These are phyloP conservation scores for Coemansia sp. DNA, from an alignment of 192 early-diverging fungal genomes.

Conservation along the genomic window DNA sequence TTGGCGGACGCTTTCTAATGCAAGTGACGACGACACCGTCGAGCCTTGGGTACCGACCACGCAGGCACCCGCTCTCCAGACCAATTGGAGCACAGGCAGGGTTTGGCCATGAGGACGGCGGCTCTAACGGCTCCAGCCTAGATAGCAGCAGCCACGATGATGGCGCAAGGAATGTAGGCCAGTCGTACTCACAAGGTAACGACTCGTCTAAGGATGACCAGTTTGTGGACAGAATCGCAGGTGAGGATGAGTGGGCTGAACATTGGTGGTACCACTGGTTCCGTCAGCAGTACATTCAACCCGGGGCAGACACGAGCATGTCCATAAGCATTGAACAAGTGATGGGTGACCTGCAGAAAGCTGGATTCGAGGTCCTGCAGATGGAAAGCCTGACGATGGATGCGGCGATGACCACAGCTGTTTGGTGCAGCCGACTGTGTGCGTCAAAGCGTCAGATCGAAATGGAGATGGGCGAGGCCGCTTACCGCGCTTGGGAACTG, in stretches of 20 bases:
- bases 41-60: conserved; percentile 27
- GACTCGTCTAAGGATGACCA: neutral
- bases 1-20: conserved; percentile 35
- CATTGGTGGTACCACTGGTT: conserved; percentile 58
- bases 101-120: neutral
- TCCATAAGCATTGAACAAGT: conserved; percentile 41
- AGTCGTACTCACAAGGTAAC: neutral
- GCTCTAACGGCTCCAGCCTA: neutral
- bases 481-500: conserved; percentile 52
- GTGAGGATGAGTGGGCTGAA: conserved; percentile 44
- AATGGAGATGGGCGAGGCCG: conserved; percentile 39
- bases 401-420: conserved; percentile 38
- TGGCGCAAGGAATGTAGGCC: neutral
- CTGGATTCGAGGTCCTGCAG: conserved; percentile 50
- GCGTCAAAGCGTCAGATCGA: conserved; percentile 51
- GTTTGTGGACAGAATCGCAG: neutral
- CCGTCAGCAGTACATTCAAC: conserved; percentile 44
- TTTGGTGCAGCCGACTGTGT: conserved; percentile 43
- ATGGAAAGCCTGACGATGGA: conserved; percentile 53
- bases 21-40: conserved; percentile 51
- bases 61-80: neutral
- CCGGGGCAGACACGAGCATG: conserved; percentile 50
- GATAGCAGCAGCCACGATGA: neutral
- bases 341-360: conserved; percentile 45
- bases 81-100: neutral